Evolutionary conservation across 345 rosid genomes (phyloP), one percentile per base, ranked within the genome.

Genomic region (Moricandia arvensis): DNA sequence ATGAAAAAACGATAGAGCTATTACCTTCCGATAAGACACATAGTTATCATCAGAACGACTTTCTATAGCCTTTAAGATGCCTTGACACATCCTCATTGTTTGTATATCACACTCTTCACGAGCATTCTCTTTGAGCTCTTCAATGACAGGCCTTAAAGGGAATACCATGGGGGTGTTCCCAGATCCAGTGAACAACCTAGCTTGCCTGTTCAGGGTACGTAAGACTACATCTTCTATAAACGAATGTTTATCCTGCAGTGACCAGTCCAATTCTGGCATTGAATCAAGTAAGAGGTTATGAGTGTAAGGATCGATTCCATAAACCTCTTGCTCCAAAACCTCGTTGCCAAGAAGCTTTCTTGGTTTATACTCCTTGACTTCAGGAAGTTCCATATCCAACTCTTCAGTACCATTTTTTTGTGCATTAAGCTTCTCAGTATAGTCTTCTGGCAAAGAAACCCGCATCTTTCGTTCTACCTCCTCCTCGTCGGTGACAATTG

Each of bases 361-460:
- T 61, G 98, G 99, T 76, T 90, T 93, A 73, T 77, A 96, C 73
- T 89, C 97, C 87, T 96, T 96, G 51, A 96, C 98, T 82, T 96
- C 99, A 69, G 99, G 99, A 86, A 96, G 99, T 76, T 96, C 99
- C 99, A 95, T 89, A 83, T 95, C 99, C 80, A 85, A 82, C 80
- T 95, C 99, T 82, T 96, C 99, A 35, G 80, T 78, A 51, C 99
- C 96, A 85, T 81, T 91, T 85, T 76, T 86, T 86, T 89, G 96
- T 31, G 96, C 91, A 58, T 83, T 87, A 69, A 96, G 97, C 85
- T 91, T 96, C 89, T 93, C 99, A 55, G 82, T 82, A 83, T 90
- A 96, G 81, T 96, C 97, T 81, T 96, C 99, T 16, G 97, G 98
- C 86, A 96, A 85, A 76, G 96, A 82, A 15, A 91, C 97, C 77